Percentiles rank a stretch among this genome's conserved stretches.
Evolutionary conservation across 805 yeast genomes (phyloP).

Genomic region (Priceomyces carsonii): DNA sequence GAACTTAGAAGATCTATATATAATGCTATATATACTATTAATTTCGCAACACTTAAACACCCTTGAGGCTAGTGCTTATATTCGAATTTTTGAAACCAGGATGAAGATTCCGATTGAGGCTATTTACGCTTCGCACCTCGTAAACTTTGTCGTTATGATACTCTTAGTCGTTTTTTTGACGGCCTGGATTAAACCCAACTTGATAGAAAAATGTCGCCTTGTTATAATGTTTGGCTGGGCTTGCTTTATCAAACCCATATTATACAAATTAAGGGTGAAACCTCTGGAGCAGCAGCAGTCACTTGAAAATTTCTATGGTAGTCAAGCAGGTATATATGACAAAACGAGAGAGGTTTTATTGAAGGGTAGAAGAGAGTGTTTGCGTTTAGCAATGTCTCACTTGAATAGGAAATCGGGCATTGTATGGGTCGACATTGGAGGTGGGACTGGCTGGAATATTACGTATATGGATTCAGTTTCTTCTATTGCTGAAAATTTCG

Average conservation of each 20-base stretch:
- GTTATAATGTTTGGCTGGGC: slow-evolving; percentile 39
- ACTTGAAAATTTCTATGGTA: slow-evolving; percentile 69
- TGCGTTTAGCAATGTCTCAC: slow-evolving; percentile 61
- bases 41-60: no score
- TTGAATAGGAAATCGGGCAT: slow-evolving; percentile 44
- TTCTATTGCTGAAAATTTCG: slow-evolving; percentile 50
- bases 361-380: slow-evolving; percentile 69
- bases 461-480: slow-evolving; percentile 67
- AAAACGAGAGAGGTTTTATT: slow-evolving; percentile 64
- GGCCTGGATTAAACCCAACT: no score
- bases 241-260: slow-evolving; percentile 63
- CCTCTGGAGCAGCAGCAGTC: slow-evolving; percentile 51
- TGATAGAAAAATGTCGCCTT: slow-evolving; percentile 24
- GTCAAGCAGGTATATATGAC: slow-evolving; percentile 78
- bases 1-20: no score
- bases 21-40: no score
- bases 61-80: no score
- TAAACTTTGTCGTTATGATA: no score
- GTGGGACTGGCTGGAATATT: slow-evolving; percentile 84
- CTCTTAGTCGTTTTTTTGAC: no score
- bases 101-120: no score
- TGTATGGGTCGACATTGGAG: slow-evolving; percentile 81
- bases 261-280: slow-evolving; percentile 28
- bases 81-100: no score
- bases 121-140: no score